These are phyloP conservation scores for Tolypocladium guangdongense DNA, from an alignment of 2,329 filamentous ascomycete species.

Conservation along the genomic window DNA sequence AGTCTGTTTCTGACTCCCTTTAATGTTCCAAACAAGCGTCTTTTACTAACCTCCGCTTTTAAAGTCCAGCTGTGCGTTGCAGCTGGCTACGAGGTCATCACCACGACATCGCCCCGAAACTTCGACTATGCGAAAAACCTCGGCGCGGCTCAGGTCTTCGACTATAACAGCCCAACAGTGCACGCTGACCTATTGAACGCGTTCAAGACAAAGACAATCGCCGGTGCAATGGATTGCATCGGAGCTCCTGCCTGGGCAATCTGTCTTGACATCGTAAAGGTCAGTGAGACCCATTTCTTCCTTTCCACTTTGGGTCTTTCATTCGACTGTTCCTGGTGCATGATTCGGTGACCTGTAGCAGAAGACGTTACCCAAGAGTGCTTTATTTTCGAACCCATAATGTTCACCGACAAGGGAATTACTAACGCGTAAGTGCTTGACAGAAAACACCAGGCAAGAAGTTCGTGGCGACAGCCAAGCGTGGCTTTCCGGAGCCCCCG, in stretches of 20 bases:
- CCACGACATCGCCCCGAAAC: slow-evolving; percentile 30
- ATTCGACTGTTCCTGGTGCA: neutral
- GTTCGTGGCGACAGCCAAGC: neutral
- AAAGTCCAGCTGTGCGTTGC: slow-evolving; percentile 33
- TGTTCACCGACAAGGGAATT: neutral
- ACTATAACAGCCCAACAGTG: neutral
- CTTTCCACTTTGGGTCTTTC: neutral
- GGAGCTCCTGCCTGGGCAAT: neutral
- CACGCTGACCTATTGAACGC: neutral
- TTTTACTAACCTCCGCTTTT: slow-evolving; percentile 7
- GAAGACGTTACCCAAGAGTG: neutral
- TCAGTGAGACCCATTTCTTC: neutral
- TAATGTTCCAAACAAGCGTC: too few relatives aligned
- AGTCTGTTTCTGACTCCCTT: neutral
- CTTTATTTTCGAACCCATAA: neutral
- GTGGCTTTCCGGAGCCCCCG: neutral
- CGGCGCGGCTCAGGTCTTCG: neutral
- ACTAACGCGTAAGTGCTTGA: neutral
- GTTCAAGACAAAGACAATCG: neutral
- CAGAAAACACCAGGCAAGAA: neutral
- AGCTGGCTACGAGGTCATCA: slow-evolving; percentile 33
- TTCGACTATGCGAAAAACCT: slow-evolving; percentile 25
- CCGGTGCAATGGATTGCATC: neutral
- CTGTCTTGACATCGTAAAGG: neutral
- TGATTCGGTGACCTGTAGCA: neutral